These are phyloP conservation scores for Trypanosoma platydactyli DNA, from an alignment of 208 protist genomes.

Conservation along the genomic window DNA sequence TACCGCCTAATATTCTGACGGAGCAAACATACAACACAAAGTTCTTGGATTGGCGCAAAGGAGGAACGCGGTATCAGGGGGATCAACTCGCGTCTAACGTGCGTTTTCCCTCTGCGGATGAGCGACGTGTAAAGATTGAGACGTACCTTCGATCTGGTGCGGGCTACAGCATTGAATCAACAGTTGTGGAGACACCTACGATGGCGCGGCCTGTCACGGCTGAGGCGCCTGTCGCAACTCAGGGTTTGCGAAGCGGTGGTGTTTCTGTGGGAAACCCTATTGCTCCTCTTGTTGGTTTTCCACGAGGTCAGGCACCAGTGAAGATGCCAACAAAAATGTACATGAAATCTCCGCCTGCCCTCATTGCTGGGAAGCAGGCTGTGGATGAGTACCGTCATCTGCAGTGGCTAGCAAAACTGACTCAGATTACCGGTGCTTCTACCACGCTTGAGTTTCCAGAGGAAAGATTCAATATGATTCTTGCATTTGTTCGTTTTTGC, in stretches of 20 bases:
- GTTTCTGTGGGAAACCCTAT: constrained; percentile 15
- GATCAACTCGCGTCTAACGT: constrained; percentile 70
- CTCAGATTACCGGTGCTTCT: constrained; percentile 60
- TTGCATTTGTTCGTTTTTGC: constrained; percentile 69
- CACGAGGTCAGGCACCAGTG: constrained; percentile 28
- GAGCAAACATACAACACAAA: constrained; percentile 80
- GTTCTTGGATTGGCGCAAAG: constrained; percentile 88
- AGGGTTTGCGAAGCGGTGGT: constrained; percentile 25
- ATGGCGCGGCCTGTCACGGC: constrained; percentile 9
- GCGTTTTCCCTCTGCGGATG: constrained; percentile 75
- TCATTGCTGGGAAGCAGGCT: constrained; percentile 48
- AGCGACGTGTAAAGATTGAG: constrained; percentile 77
- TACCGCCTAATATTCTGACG: constrained; percentile 53
- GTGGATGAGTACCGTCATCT: constrained; percentile 69
- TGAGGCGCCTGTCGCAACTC: constrained; percentile 1
- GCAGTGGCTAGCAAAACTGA: constrained; percentile 65
- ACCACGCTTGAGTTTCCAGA: constrained; percentile 55
- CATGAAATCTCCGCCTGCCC: constrained; percentile 22
- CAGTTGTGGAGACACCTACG: constrained; percentile 36
- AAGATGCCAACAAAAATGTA: constrained; percentile 11
- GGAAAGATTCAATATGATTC: constrained; percentile 45
- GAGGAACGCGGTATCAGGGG: constrained; percentile 79
- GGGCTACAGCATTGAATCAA: constrained; percentile 56
- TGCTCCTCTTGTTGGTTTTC: constrained; percentile 31
- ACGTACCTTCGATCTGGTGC: constrained; percentile 60